Evolutionary conservation across 2,329 filamentous ascomycete species (phyloP), one percentile per base, ranked within the genome.

Genomic region (Penicillium sp.): DNA sequence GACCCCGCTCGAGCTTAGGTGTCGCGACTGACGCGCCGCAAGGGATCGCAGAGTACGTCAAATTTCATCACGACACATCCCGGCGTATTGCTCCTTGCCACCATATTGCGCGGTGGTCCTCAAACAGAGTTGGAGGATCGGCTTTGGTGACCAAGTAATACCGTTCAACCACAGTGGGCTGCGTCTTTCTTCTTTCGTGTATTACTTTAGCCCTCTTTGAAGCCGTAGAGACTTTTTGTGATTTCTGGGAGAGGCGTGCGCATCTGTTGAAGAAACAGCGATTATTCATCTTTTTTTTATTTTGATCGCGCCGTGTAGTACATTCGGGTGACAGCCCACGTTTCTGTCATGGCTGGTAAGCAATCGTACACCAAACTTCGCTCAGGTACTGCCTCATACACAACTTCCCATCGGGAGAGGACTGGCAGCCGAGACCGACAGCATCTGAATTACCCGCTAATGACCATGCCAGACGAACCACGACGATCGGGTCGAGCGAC

Each of bases 401-500:
- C 51, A 44, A 51, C 48, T n/a, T 27, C 41, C 18, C 18, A 41
- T 41, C 51, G 46, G 41, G 20, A 20, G 3, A 35, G 18, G 18
- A 48, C 26, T 35, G 41, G 23, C 20, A 33, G 54, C 15, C 29
- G n/a, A 52, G 26, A 44, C 12, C 35, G n/a, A 41, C 23, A 23
- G 29, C 23, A n/a, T 29, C 25, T 47, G 50, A 31, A 51, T 57
- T 48, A 60, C 53, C 62, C 56, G 65, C 71, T 75, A 69, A 76
- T 67, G 14, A 40, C 37, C 33, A 57, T n/a, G 49, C 62, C 73
- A 88, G 86, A 88, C 63, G 93, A 97, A 83, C 90, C 92, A 56
- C 89, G 94, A 73, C 90, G 94, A 71, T 99, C 94, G 42, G 92
- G 94, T 62, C 89, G 94, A 69, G 92, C 93, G 67, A 99, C 94